phyloP scores from a whole-genome alignment of 257 asterid species.

The Gentiana straminea region DNA sequence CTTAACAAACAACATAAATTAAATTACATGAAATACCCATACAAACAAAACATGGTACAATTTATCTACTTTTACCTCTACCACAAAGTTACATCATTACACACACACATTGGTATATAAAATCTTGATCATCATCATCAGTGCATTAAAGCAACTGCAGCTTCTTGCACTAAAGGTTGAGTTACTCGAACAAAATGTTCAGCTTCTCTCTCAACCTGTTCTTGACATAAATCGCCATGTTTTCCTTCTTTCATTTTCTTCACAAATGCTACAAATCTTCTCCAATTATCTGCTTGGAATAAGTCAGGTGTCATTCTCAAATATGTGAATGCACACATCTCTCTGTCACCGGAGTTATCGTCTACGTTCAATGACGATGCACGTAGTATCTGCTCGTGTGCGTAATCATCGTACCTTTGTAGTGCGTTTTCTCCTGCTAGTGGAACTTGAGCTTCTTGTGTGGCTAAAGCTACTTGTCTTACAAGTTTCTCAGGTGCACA shows the following conservation, averaged over 20 bases:
- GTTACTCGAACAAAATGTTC: conserved; percentile 82
- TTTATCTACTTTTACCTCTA: no score
- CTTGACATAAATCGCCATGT: conserved; percentile 43
- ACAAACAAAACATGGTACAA: no score
- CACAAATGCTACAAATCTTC: conserved; percentile 69
- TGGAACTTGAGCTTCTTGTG: conserved; percentile 62
- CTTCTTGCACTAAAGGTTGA: conserved; percentile 82
- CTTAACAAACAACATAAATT: no score
- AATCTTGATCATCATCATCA: conserved; percentile 5
- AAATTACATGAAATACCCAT: no score
- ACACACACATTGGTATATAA: no score
- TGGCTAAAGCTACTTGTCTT: conserved; percentile 71
- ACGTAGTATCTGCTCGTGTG: conserved; percentile 65
- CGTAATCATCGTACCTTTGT: conserved; percentile 68
- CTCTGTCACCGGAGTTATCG: conserved; percentile 25
- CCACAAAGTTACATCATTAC: neutral
- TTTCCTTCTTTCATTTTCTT: conserved; percentile 93
- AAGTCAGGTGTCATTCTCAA: conserved; percentile 79
- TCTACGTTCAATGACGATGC: conserved; percentile 43
- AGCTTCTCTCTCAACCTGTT: conserved; percentile 81
- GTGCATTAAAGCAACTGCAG: conserved; percentile 71
- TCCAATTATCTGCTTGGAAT: conserved; percentile 91
- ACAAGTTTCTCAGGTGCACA: conserved; percentile 91
- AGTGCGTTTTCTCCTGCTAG: conserved; percentile 94
- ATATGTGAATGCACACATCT: conserved; percentile 94